A percentile compares a stretch with the other conserved stretches of the same genome.
phyloP scores from a whole-genome alignment of 1,284 basidiomycete species.

The Rhodotorula sp. region DNA sequence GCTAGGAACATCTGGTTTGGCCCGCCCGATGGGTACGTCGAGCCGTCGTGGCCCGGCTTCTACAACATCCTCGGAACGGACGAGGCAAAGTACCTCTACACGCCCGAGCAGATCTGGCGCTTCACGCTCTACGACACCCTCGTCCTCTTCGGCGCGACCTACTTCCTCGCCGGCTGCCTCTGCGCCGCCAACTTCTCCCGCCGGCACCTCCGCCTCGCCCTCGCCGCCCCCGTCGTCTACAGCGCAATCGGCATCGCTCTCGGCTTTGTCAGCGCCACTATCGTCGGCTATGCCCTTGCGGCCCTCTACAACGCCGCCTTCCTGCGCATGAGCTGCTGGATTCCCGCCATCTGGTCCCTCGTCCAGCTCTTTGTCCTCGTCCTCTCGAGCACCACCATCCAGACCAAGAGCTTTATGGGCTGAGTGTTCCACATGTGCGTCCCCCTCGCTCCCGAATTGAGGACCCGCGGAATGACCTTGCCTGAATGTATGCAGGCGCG shows the following conservation, averaged over 20 bases:
- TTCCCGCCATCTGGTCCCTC: slow-evolving; percentile 16
- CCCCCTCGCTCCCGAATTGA: too few species aligned
- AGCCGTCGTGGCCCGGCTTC: slow-evolving; percentile 8
- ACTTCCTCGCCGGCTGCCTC: slow-evolving; percentile 15
- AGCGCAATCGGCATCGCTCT: slow-evolving; percentile 14
- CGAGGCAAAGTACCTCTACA: slow-evolving; percentile 1
- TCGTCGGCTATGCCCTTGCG: slow-evolving; percentile 35
- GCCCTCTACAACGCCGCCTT: slow-evolving; percentile 41
- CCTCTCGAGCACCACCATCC: background rate
- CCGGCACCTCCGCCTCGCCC: slow-evolving; percentile 25
- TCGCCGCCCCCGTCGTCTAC: slow-evolving; percentile 26
- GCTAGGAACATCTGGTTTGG: slow-evolving; percentile 9
- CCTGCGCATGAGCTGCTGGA: slow-evolving; percentile 24
- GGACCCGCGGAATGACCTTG: background rate
- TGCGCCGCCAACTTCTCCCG: slow-evolving; percentile 13
- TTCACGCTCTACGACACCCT: slow-evolving; percentile 10
- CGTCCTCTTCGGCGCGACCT: slow-evolving; percentile 20
- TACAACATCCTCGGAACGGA: background rate
- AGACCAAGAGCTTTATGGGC: background rate
- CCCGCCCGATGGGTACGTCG: slow-evolving; percentile 10
- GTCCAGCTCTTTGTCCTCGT: slow-evolving; percentile 22
- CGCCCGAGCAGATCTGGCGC: slow-evolving; percentile 10
- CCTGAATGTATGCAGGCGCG: background rate
- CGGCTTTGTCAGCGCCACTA: slow-evolving; percentile 29
- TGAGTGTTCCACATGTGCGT: background rate